These are phyloP conservation scores for Ophiocordyceps unilateralis DNA, from an alignment of 2,329 filamentous ascomycete genomes.

Conservation along the genomic window DNA sequence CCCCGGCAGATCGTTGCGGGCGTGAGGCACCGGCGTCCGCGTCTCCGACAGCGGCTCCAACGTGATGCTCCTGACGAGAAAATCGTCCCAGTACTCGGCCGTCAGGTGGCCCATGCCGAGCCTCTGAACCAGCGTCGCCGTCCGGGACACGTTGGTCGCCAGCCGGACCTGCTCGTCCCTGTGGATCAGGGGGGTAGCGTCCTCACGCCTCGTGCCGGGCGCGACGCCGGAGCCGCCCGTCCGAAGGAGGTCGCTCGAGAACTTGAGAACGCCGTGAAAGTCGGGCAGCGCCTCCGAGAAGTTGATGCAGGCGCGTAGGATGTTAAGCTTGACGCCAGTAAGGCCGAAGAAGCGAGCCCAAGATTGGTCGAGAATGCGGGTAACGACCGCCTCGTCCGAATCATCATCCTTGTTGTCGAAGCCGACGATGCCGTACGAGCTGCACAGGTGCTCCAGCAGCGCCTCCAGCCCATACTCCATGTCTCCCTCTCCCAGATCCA, in stretches of 20 bases:
- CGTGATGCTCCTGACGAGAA: slow-evolving; percentile 63
- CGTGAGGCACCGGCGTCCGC: slow-evolving; percentile 49
- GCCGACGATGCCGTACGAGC: slow-evolving; percentile 45
- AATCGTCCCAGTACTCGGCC: slow-evolving; percentile 95
- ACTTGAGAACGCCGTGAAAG: slow-evolving; percentile 74
- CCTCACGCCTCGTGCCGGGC: slow-evolving; percentile 49
- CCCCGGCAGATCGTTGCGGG: slow-evolving; percentile 34
- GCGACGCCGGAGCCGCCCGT: slow-evolving; percentile 69
- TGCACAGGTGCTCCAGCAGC: slow-evolving; percentile 42
- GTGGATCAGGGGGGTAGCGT: slow-evolving; percentile 52
- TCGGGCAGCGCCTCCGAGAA: slow-evolving; percentile 89
- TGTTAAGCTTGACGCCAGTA: slow-evolving; percentile 63
- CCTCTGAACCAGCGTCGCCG: slow-evolving; percentile 57
- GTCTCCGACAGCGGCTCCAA: slow-evolving; percentile 45
- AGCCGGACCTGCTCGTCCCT: slow-evolving; percentile 74
- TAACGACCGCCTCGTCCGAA: slow-evolving; percentile 33
- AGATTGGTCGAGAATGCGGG: slow-evolving; percentile 42
- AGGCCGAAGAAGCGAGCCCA: slow-evolving; percentile 56
- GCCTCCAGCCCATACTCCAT: slow-evolving; percentile 49
- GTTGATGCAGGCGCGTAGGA: slow-evolving; percentile 78
- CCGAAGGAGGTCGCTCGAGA: slow-evolving; percentile 68
- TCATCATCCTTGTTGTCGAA: slow-evolving; percentile 25
- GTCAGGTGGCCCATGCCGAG: slow-evolving; percentile 53
- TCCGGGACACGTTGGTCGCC: slow-evolving; percentile 73
- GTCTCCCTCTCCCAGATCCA: slow-evolving; percentile 47